Base-by-base conservation (phyloP, 306 rosid genomes). In the Echinosophora koreensis region DNA sequence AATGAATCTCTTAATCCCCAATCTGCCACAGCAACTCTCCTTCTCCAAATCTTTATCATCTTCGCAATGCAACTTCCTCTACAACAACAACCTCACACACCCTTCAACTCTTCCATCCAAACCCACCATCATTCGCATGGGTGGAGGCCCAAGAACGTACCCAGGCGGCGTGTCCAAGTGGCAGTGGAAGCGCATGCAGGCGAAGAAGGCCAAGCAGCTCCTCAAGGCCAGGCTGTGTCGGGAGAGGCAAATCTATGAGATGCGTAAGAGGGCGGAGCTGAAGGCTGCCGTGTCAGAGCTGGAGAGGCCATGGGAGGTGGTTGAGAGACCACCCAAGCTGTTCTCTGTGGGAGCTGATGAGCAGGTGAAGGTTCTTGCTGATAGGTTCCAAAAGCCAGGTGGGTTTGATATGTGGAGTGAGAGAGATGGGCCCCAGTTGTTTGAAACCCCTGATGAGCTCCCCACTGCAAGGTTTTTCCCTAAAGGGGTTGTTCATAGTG, bases 131-230 rank as follows among this genome's bases (percentile, higher is more conserved):
- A 91, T 95, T 54, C 96, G 97, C 9, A 95, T 95, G 99, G 99
- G 99, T 17, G 97, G 97, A n/a, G 99, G 97, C 4, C 97, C 99
- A 5, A 75, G 99, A 69, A 95, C 97, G 2, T 95, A 9, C 83
- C 99, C 97, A 0, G 97, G 99, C 0, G 99, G 97, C 34, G 97
- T 95, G 2, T 89, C 97, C 8, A 95, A 95, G 91, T 95, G 97
- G 99, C 92, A 90, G 59, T 95, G 97, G 99, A 95, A 90, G 84
- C 86, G 92, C 49, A 95, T 95, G 99, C 99, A 95, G 80, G 91
- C 89, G 30, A 90, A 81, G 86, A 94, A 94, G 82, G 84, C 89
- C 50, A 92, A 92, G 67, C 98, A 94, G 81, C 89, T 94, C 12
- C 85, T 94, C 75, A 92, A 94, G 82, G 99, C 99, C 4, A 73